Evolutionary conservation across 441 rosid species (phyloP), one percentile per base, ranked within the genome.

Genomic region (Populus hybrid): DNA sequence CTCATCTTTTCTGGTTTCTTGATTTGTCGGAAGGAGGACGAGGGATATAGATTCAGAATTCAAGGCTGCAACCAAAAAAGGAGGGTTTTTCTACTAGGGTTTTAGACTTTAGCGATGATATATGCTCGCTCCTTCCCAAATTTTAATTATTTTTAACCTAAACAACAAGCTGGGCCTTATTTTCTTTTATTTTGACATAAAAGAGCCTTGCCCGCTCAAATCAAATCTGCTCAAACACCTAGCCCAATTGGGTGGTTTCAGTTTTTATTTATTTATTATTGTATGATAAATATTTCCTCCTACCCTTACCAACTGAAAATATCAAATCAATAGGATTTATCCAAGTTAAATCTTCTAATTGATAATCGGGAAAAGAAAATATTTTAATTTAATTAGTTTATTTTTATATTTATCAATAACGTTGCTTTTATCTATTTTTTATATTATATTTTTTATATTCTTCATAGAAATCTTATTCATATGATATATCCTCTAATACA

Each of bases 1-100:
- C 97, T 85, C 97, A 93, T 95, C 69, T 14, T 72, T 23, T 76
- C 50, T 14, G 65, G 65, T 0, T 32, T 8, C 10, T 50, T 68
- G 42, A 3, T 21, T 63, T 63, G 32, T 34, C 24, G 11, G 14
- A 46, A 46, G 57, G 57, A 46, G 50, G 16, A 46, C 5, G 14
- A 14, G 20, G 57, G 57, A 4, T 46, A 14, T 1, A 46, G 57
- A 46, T 46, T 46, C 20, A 14, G 57, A 46, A 46, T 46, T 46
- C 57, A 14, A 38, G 57, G 7, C 57, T 46, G 57, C 57, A 1
- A 14, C 20, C 0, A 46, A 46, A 46, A 46, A 1, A 4, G 20
- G 18, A 46, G 20, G 57, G 57, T 4, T 46, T 46, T 0, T 46
- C 20, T 12, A 12, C 20, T 46, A 46, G 57, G 57, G 57, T 46